Evolutionary conservation across 2,329 filamentous ascomycete species (phyloP).

Genomic region (Alternaria angustiovoidea): DNA sequence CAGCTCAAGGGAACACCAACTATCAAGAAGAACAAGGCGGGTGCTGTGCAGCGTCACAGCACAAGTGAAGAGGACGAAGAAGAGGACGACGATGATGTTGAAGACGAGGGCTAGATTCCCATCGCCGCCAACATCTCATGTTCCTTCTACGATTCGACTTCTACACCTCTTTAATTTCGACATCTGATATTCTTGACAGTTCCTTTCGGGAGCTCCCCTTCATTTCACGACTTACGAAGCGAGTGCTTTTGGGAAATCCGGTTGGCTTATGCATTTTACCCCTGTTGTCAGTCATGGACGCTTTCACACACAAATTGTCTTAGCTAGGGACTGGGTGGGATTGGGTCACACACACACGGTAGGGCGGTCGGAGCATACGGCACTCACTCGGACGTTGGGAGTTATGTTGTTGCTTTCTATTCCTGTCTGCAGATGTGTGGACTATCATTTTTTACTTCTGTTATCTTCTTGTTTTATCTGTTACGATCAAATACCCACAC

Average conservation of each 20-base stretch:
- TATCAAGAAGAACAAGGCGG: constrained; percentile 61
- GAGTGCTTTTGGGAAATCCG: constrained; percentile 43
- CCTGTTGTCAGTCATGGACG: constrained; percentile 35
- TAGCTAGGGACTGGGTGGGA: constrained; percentile 33
- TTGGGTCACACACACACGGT: constrained; percentile 33
- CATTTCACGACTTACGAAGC: constrained; percentile 51
- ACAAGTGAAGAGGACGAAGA: constrained; percentile 63
- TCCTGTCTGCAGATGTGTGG: constrained; percentile 16
- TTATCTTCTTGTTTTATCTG: constrained; percentile 14
- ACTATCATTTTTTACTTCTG: constrained; percentile 15
- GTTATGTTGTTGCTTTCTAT: constrained; percentile 16
- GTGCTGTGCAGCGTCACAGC: constrained; percentile 49
- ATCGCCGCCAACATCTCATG: not conserved
- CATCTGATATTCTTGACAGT: constrained; percentile 28
- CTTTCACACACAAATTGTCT: constrained; percentile 45
- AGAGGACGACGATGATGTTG: constrained; percentile 60
- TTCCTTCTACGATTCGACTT: constrained; percentile 18
- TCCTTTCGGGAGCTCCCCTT: constrained; percentile 30
- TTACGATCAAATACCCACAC: constrained; percentile 35
- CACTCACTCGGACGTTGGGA: constrained; percentile 15
- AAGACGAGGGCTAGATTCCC: constrained; percentile 52
- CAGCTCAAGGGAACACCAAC: constrained; percentile 43
- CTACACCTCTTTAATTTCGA: constrained; percentile 32
- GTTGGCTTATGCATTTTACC: constrained; percentile 44
- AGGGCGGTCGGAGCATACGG: constrained; percentile 30